Conservation (phyloP, 371 early-diverging fungal species). For the Amoeboradix gromovi region DNA sequence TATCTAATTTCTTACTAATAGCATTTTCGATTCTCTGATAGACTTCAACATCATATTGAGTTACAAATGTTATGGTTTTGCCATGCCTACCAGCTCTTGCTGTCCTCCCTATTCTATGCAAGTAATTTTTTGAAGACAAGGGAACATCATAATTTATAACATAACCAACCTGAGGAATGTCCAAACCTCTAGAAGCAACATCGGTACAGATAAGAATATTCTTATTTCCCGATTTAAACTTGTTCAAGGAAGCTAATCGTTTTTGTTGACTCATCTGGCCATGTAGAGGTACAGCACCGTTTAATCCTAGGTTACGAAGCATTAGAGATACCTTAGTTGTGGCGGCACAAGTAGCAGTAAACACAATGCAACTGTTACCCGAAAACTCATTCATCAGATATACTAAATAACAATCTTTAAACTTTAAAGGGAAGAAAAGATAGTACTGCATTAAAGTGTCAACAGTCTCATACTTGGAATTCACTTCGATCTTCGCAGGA, state of each 20-base stretch:
- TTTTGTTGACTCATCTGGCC: slow-evolving; percentile 8
- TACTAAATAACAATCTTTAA: slow-evolving; percentile 64
- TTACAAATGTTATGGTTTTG: slow-evolving; percentile 73
- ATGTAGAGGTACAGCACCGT: slow-evolving; percentile 6
- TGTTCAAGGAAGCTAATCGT: slow-evolving; percentile 7
- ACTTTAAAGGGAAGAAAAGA: slow-evolving; percentile 26
- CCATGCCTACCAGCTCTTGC: slow-evolving; percentile 82
- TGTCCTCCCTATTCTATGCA: slow-evolving; percentile 90
- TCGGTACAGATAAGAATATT: slow-evolving; percentile 85
- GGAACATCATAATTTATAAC: slow-evolving; percentile 93
- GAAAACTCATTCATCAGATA: slow-evolving; percentile 69
- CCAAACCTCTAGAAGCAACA: slow-evolving; percentile 75
- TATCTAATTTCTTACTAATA: slow-evolving; percentile 5
- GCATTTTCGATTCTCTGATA: slow-evolving; percentile 33
- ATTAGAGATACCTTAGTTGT: not conserved
- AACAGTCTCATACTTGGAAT: slow-evolving; percentile 46
- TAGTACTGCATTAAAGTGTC: slow-evolving; percentile 60
- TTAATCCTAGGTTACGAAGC: slow-evolving; percentile 4
- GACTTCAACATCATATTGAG: slow-evolving; percentile 58
- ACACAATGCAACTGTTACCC: slow-evolving; percentile 40
- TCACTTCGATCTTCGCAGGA: slow-evolving; percentile 54
- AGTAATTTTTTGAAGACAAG: slow-evolving; percentile 67
- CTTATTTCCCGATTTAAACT: slow-evolving; percentile 12
- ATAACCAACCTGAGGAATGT: slow-evolving; percentile 79
- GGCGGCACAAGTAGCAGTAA: slow-evolving; percentile 3